Conservation (phyloP, 2,329 filamentous ascomycete genomes). For the Penicillium sp. region DNA sequence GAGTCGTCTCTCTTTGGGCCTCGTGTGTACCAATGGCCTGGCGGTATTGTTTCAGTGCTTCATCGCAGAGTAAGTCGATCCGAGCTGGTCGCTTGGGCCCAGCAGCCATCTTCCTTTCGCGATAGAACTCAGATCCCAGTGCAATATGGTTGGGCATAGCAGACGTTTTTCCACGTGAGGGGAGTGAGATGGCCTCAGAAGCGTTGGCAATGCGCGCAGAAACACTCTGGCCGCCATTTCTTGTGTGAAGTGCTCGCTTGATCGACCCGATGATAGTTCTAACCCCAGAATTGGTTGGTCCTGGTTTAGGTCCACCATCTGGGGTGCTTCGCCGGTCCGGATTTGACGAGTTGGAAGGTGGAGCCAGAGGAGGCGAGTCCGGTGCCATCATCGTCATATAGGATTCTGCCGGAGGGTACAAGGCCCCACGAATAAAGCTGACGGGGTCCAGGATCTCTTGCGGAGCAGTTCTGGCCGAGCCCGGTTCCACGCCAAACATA, state of each 20-base stretch:
- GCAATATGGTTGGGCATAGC: constrained; percentile 48
- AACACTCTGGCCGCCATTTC: constrained; percentile 40
- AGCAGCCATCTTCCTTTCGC: constrained; percentile 40
- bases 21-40: constrained; percentile 58
- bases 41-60: constrained; percentile 76
- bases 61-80: constrained; percentile 80
- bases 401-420: constrained; percentile 79
- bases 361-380: constrained; percentile 46
- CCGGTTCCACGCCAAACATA: constrained; percentile 50
- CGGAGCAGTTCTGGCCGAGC: constrained; percentile 50
- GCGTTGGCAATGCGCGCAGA: constrained; percentile 40
- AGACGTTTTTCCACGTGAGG: constrained; percentile 42
- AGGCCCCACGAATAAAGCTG: constrained; percentile 81
- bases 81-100: constrained; percentile 58
- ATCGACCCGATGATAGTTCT: constrained; percentile 85
- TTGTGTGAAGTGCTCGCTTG: constrained; percentile 74
- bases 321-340: constrained; percentile 34
- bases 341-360: constrained; percentile 28
- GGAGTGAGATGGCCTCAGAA: constrained; percentile 31
- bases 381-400: constrained; percentile 70
- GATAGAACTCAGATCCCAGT: constrained; percentile 48
- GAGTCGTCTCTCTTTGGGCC: constrained; percentile 12
- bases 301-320: constrained; percentile 30
- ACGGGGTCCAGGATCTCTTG: constrained; percentile 71
- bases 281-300: constrained; percentile 63